Percentiles rank a stretch among this genome's conserved stretches.
These are phyloP conservation scores for Pythium pyrilobum DNA, from an alignment of 352 stramenopile genomes.

Conservation along the genomic window DNA sequence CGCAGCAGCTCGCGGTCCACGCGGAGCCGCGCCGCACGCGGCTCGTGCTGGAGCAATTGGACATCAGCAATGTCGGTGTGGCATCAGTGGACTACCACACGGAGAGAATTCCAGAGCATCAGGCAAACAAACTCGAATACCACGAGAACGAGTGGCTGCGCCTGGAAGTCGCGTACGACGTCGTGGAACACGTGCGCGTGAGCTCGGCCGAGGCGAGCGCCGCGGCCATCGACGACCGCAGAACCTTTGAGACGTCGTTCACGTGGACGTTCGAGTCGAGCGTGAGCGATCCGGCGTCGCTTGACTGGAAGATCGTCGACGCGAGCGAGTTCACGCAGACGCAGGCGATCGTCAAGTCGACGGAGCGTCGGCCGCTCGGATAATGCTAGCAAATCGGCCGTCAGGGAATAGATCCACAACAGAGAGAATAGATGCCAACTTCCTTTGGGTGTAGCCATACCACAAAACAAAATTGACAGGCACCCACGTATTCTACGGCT, in stretches of 20 bases:
- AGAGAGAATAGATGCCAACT: too few relatives aligned
- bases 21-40: constrained; percentile 15
- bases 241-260: constrained; percentile 42
- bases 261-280: constrained; percentile 53
- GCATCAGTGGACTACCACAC: constrained; percentile 42
- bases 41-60: constrained; percentile 35
- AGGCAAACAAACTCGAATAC: constrained; percentile 14
- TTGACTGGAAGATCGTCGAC: constrained; percentile 40
- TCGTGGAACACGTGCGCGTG: constrained; percentile 38
- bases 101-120: constrained; percentile 12
- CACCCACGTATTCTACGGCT: too few relatives aligned
- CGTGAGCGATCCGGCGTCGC: constrained; percentile 26
- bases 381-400: not conserved
- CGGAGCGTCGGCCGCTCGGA: constrained; percentile 1
- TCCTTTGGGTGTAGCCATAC: too few relatives aligned
- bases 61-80: constrained; percentile 31
- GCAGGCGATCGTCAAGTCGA: constrained; percentile 10
- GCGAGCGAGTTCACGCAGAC: constrained; percentile 29
- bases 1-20: constrained; percentile 17
- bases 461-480: too few relatives aligned
- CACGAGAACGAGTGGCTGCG: constrained; percentile 40
- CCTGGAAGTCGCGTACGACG: constrained; percentile 38
- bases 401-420: not conserved
- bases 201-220: not conserved
- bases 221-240: constrained; percentile 32